Conservation (phyloP, 176 grass and related monocot genomes). For the Aegilops sharonensis region DNA sequence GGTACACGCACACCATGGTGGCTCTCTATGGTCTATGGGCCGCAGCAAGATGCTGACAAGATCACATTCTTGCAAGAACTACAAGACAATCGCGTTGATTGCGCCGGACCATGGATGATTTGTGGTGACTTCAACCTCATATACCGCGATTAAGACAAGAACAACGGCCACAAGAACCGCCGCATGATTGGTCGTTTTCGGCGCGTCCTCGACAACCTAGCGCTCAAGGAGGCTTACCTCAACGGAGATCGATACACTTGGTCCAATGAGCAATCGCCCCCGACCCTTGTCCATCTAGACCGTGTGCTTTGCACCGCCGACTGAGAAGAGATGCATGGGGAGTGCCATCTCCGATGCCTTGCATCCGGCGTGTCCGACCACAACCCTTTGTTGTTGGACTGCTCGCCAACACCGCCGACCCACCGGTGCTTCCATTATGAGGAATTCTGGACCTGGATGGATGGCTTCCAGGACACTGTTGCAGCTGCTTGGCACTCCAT, state of each 20-base stretch:
- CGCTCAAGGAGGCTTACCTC: too few relatives aligned
- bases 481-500: background rate
- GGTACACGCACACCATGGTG: background rate
- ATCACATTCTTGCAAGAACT: background rate
- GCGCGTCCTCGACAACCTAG: background rate
- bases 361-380: background rate
- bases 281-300: too few relatives aligned
- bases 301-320: too few relatives aligned
- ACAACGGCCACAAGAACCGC: background rate
- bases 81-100: background rate
- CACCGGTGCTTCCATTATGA: background rate
- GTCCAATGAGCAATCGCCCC: too few relatives aligned
- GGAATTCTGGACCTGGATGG: background rate
- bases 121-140: background rate
- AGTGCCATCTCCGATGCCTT: background rate
- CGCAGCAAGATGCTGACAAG: background rate
- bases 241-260: too few relatives aligned
- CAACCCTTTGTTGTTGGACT: background rate
- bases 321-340: background rate
- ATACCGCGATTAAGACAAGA: background rate
- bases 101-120: background rate
- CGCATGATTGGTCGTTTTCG: background rate
- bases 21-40: background rate
- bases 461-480: background rate
- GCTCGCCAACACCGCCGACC: too few relatives aligned